Percentiles rank a stretch among this genome's conserved stretches.
Evolutionary conservation across 225 moss, liverwort and hornwort species (phyloP).

Genomic region (Straminergon stramineum): DNA sequence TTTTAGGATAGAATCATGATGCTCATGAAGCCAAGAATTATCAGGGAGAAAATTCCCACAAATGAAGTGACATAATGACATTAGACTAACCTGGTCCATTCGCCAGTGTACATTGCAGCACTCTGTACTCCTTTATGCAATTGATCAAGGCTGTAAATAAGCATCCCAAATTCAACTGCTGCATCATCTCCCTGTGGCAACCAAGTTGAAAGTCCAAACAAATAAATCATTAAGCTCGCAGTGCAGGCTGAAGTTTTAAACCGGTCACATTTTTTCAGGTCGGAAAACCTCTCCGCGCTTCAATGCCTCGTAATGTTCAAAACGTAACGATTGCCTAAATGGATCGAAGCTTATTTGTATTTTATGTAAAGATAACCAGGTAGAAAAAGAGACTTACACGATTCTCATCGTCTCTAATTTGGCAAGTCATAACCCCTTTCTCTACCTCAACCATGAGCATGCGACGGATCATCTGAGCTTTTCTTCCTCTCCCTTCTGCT

Average conservation of each 20-base stretch:
- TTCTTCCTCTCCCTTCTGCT: conserved; percentile 67
- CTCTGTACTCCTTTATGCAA: conserved; percentile 60
- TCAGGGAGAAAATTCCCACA: neutral
- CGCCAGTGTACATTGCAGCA: conserved; percentile 50
- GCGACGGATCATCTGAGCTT: conserved; percentile 70
- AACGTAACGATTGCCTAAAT: neutral
- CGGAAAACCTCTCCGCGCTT: neutral
- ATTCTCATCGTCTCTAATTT: conserved; percentile 75
- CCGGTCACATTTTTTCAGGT: neutral
- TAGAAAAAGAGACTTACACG: conserved; percentile 36
- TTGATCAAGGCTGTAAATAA: conserved; percentile 76
- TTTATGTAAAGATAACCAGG: neutral
- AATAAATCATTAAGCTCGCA: neutral
- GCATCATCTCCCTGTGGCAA: conserved; percentile 61
- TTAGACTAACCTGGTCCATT: conserved; percentile 71
- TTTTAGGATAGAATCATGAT: neutral
- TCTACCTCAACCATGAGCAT: conserved; percentile 99
- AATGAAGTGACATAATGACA: neutral
- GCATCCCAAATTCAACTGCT: conserved; percentile 74
- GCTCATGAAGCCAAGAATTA: neutral
- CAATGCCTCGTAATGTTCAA: neutral
- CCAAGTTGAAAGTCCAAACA: conserved; percentile 3
- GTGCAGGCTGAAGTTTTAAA: neutral
- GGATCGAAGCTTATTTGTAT: neutral
- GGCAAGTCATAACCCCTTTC: conserved; percentile 74